phyloP scores from a whole-genome alignment of 306 rosid genomes.

The Citrullus mucosospermus region DNA sequence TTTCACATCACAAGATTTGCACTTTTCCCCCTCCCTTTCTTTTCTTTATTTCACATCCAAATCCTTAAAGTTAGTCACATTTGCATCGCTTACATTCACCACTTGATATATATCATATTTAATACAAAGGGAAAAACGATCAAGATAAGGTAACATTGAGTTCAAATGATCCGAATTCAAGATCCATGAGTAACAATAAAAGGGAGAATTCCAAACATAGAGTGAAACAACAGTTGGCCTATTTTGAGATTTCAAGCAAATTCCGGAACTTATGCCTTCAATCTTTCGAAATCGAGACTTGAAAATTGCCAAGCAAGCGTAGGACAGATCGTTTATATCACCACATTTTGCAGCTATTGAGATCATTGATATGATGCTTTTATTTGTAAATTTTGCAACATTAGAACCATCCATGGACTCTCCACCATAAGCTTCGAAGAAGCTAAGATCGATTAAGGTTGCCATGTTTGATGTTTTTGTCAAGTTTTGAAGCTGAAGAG shows the following conservation, averaged over 20 bases:
- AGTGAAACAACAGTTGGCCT: constrained; percentile 35
- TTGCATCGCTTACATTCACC: constrained; percentile 40
- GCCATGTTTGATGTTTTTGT: constrained; percentile 38
- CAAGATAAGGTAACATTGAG: constrained; percentile 50
- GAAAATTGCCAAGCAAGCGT: constrained; percentile 44
- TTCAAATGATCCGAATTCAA: constrained; percentile 31
- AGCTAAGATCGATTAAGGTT: constrained; percentile 36
- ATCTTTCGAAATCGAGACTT: constrained; percentile 34
- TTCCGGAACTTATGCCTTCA: constrained; percentile 46
- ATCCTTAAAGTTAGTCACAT: neutral
- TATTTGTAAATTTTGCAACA: constrained; percentile 36
- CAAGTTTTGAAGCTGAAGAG: constrained; percentile 49
- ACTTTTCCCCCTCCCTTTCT: neutral
- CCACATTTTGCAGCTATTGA: constrained; percentile 11
- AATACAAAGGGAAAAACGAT: constrained; percentile 33
- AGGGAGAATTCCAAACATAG: constrained; percentile 64
- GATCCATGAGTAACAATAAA: constrained; percentile 57
- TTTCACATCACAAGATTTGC: neutral
- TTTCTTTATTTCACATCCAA: constrained; percentile 7
- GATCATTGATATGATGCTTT: constrained; percentile 43
- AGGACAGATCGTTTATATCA: constrained; percentile 37
- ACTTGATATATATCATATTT: constrained; percentile 70
- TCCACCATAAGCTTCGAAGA: constrained; percentile 62
- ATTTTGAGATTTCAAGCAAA: constrained; percentile 52
- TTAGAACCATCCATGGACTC: constrained; percentile 54